phyloP scores from a whole-genome alignment of 2,329 filamentous ascomycete genomes.

The Fusarium sp. region DNA sequence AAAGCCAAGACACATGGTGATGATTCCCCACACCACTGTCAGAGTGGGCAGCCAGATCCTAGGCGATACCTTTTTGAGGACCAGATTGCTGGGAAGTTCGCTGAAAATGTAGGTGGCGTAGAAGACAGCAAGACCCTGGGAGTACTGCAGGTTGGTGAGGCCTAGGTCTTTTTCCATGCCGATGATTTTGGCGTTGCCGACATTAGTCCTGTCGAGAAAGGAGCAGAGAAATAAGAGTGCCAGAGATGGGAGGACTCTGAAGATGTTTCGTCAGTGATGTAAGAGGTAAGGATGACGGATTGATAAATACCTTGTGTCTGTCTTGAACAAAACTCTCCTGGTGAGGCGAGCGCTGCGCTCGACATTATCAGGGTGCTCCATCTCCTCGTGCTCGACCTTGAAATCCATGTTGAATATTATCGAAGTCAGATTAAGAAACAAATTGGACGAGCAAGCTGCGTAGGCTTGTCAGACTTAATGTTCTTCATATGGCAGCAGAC shows the following conservation, averaged over 20 bases:
- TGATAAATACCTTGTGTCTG: background rate
- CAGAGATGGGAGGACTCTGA: constrained; percentile 4
- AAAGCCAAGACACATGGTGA: constrained; percentile 69
- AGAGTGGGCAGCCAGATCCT: constrained; percentile 70
- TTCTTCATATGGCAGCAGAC: background rate
- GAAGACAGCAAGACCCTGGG: constrained; percentile 72
- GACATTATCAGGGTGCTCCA: background rate
- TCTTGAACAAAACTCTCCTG: constrained; percentile 6
- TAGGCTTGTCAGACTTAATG: background rate
- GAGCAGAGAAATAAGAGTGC: constrained; percentile 6
- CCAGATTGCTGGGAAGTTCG: constrained; percentile 73
- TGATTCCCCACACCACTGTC: constrained; percentile 68
- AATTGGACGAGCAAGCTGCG: background rate
- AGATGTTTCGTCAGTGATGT: background rate
- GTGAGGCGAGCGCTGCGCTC: constrained; percentile 2
- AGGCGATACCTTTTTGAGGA: constrained; percentile 71
- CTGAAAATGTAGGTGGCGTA: constrained; percentile 73
- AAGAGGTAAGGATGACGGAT: background rate
- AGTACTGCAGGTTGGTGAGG: constrained; percentile 73
- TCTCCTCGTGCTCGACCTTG: constrained; percentile 6
- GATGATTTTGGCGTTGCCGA: constrained; percentile 77
- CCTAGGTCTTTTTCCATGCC: constrained; percentile 69
- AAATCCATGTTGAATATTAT: background rate
- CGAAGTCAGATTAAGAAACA: too few species aligned
- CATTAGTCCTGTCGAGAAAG: constrained; percentile 74